Evolutionary conservation across 768 basidiomycete species (phyloP).

Genomic region (Rhizopogon sp.): DNA sequence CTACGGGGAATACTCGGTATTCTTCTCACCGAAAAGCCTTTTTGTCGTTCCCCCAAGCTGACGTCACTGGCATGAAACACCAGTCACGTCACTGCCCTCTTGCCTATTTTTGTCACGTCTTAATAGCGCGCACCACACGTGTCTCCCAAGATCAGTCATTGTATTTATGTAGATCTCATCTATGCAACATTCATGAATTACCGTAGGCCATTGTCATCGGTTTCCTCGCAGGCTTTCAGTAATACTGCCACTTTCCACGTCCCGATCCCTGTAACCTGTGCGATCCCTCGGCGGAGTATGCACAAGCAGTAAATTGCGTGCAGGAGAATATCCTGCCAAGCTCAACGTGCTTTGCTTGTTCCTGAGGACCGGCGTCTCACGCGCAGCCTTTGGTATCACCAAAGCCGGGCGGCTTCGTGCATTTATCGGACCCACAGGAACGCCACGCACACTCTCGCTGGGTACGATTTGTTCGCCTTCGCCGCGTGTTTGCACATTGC

Average conservation of each 20-base stretch:
- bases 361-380: conserved; percentile 42
- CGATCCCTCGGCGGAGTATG: conserved; percentile 59
- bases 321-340: conserved; percentile 68
- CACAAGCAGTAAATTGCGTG: conserved; percentile 66
- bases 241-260: conserved; percentile 11
- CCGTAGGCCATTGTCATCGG: conserved; percentile 4
- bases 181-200: neutral
- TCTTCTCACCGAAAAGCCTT: conserved; percentile 18
- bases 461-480: conserved; percentile 18
- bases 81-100: conserved; percentile 8
- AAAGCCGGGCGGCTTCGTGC: conserved; percentile 35
- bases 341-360: conserved; percentile 52
- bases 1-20: neutral
- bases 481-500: conserved; percentile 2
- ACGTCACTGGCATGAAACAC: conserved; percentile 20
- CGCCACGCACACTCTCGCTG: conserved; percentile 15
- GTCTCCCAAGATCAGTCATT: neutral
- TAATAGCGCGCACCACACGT: neutral
- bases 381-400: conserved; percentile 41
- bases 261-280: conserved; percentile 32
- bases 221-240: conserved; percentile 2
- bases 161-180: neutral
- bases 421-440: conserved; percentile 13
- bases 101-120: neutral
- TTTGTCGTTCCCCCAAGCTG: conserved; percentile 28